These are phyloP conservation scores for Diplosphaera chodatii DNA, from an alignment of 139 green algal genomes.

Conservation along the genomic window DNA sequence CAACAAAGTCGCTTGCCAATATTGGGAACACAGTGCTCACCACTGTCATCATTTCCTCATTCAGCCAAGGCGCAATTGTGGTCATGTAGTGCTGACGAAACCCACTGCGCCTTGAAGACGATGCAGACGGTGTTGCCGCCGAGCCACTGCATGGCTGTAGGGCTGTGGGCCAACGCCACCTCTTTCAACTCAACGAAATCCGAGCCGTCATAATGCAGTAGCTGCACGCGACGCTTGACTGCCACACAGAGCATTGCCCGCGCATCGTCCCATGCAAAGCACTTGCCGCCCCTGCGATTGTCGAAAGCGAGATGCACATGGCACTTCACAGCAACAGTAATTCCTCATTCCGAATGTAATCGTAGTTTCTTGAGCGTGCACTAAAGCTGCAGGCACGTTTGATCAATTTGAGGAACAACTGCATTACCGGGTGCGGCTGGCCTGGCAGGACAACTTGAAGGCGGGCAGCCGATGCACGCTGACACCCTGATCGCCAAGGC, in stretches of 20 bases:
- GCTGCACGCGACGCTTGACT: constrained; percentile 26
- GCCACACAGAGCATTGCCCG: constrained; percentile 28
- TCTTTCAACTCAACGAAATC: constrained; percentile 50
- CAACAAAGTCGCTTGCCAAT: too few relatives aligned
- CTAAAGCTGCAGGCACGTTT: too few relatives aligned
- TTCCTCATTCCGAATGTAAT: too few relatives aligned
- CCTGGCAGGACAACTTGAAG: constrained; percentile 22
- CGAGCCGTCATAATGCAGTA: constrained; percentile 30
- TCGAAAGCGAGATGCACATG: too few relatives aligned
- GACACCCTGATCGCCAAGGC: constrained; percentile 18
- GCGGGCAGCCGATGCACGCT: constrained; percentile 13
- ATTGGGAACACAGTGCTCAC: too few relatives aligned
- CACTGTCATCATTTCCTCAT: too few relatives aligned
- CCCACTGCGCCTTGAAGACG: constrained; percentile 32
- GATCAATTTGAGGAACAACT: too few relatives aligned
- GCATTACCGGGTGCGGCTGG: constrained; percentile 2
- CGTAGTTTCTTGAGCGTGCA: too few relatives aligned
- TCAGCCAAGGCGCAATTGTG: too few relatives aligned
- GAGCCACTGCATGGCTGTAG: constrained; percentile 18
- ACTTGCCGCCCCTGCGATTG: background rate
- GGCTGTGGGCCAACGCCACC: constrained; percentile 28
- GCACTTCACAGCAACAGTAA: too few relatives aligned
- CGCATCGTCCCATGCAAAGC: constrained; percentile 41
- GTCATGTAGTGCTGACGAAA: too few relatives aligned
- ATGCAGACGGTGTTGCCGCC: constrained; percentile 33